Evolutionary conservation across 495 filamentous ascomycete genomes (phyloP).

Genomic region (Melanomma pulvis-pyrius): DNA sequence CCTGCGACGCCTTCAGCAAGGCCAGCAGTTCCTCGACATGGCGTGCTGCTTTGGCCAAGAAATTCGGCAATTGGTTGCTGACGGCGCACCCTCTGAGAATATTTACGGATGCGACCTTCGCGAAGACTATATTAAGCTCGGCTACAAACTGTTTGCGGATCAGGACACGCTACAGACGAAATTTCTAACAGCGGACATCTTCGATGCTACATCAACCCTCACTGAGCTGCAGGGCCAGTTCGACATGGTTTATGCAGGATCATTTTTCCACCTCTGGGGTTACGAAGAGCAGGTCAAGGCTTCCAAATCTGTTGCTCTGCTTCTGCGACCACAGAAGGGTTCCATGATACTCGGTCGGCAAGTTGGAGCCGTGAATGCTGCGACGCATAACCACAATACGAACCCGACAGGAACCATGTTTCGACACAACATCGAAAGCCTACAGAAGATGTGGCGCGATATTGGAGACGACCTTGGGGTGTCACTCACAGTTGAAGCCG

Average conservation of each 20-base stretch:
- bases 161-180: slow-evolving; percentile 46
- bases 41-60: slow-evolving; percentile 32
- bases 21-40: slow-evolving; percentile 21
- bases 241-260: slow-evolving; percentile 58
- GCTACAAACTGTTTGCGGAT: slow-evolving; percentile 56
- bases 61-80: slow-evolving; percentile 26
- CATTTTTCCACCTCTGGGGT: slow-evolving; percentile 65
- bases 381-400: slow-evolving; percentile 29
- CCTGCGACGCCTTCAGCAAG: slow-evolving; percentile 10
- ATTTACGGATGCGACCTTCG: slow-evolving; percentile 51
- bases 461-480: slow-evolving; percentile 54
- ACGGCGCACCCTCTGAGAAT: slow-evolving; percentile 31
- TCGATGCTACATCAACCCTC: slow-evolving; percentile 50
- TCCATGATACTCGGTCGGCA: slow-evolving; percentile 56
- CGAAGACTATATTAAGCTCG: slow-evolving; percentile 49
- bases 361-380: slow-evolving; percentile 46
- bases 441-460: slow-evolving; percentile 55
- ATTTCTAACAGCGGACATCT: slow-evolving; percentile 58
- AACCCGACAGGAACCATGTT: slow-evolving; percentile 41
- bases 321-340: slow-evolving; percentile 51
- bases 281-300: slow-evolving; percentile 56
- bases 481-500: slow-evolving; percentile 49
- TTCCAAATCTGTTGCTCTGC: slow-evolving; percentile 50
- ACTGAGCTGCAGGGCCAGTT: slow-evolving; percentile 50
- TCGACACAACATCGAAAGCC: slow-evolving; percentile 52